Evolutionary conservation across 2,329 filamentous ascomycete genomes (phyloP).

Genomic region (Paracoccidioides brasiliensis): DNA sequence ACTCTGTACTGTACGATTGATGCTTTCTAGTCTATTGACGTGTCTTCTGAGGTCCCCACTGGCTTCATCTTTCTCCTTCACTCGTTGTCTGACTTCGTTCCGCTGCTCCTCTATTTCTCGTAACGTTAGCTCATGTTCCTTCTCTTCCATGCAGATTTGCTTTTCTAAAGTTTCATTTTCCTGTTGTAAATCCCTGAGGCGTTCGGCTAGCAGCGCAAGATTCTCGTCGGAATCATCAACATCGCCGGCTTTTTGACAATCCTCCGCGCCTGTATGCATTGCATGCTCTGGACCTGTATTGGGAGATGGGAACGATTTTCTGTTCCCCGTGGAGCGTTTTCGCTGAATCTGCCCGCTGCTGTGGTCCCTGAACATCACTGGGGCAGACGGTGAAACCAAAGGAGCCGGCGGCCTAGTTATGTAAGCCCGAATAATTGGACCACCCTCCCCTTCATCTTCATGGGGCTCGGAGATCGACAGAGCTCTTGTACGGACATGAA

Average conservation of each 20-base stretch:
- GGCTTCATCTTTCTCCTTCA: constrained; percentile 83
- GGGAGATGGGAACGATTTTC: constrained; percentile 58
- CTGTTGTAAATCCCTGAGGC: constrained; percentile 63
- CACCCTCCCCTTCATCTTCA: constrained; percentile 21
- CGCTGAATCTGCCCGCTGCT: constrained; percentile 41
- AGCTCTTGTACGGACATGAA: constrained; percentile 65
- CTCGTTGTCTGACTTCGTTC: constrained; percentile 59
- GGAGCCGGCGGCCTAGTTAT: constrained; percentile 41
- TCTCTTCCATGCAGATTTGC: constrained; percentile 54
- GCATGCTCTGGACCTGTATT: constrained; percentile 24
- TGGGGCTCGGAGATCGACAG: constrained; percentile 28
- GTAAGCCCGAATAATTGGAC: constrained; percentile 39
- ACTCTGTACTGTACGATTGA: constrained; percentile 68
- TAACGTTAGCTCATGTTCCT: constrained; percentile 53
- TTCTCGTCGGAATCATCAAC: constrained; percentile 50
- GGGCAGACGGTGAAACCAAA: constrained; percentile 47
- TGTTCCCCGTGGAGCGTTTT: constrained; percentile 56
- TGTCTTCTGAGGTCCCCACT: constrained; percentile 74
- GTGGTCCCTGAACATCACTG: constrained; percentile 52
- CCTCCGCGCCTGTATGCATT: constrained; percentile 29
- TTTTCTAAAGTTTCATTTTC: constrained; percentile 70
- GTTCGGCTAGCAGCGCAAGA: constrained; percentile 65
- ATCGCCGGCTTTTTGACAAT: constrained; percentile 21
- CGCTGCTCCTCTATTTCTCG: constrained; percentile 62
- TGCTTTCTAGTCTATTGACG: constrained; percentile 63